Evolutionary conservation across 768 basidiomycete species (phyloP).

Genomic region (Mycena haematopus): DNA sequence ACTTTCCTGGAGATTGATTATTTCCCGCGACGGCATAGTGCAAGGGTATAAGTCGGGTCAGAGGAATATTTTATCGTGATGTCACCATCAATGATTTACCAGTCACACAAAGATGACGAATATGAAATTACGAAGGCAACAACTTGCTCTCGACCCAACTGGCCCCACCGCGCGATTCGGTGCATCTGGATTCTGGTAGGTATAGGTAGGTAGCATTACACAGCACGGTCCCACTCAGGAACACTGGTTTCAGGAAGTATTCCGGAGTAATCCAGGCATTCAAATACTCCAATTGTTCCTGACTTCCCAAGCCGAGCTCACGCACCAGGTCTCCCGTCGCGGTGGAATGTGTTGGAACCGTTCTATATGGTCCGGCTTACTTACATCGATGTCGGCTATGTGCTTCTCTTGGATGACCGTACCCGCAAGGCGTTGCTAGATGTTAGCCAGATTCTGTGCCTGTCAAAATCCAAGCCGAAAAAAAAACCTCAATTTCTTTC

Average conservation of each 20-base stretch:
- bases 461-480: neutral
- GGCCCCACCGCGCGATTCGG: too few species aligned
- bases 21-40: slow-evolving; percentile 70
- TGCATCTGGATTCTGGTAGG: too few species aligned
- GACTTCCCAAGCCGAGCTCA: too few species aligned
- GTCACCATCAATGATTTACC: neutral
- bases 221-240: too few species aligned
- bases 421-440: neutral
- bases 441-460: too few species aligned
- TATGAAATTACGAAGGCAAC: too few species aligned
- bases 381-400: neutral
- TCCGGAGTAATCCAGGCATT: too few species aligned
- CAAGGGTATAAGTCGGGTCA: slow-evolving; percentile 21
- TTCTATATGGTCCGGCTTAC: neutral
- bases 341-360: neutral
- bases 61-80: slow-evolving; percentile 15
- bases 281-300: too few species aligned
- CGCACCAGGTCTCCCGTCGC: too few species aligned
- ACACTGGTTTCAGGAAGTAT: too few species aligned
- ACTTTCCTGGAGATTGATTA: slow-evolving; percentile 79
- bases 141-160: too few species aligned
- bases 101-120: neutral
- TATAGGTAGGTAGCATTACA: too few species aligned
- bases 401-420: neutral
- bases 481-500: neutral